A percentile compares a stretch with the other conserved stretches of the same genome.
Conservation (phyloP, 2,329 filamentous ascomycete species). For the Ploettnerulaceae sp. region DNA sequence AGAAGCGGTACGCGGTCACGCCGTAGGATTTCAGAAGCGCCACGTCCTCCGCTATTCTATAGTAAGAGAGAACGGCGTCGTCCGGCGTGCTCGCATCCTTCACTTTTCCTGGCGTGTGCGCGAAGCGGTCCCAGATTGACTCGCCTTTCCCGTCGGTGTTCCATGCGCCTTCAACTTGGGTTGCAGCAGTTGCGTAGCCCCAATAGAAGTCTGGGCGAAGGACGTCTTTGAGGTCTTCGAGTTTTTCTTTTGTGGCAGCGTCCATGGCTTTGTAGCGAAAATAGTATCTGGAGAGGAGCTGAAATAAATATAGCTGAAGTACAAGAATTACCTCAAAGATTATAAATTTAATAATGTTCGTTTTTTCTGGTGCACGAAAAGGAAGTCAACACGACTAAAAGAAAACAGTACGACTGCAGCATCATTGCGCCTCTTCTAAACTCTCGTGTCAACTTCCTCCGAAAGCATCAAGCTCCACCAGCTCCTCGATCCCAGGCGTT, state of each 20-base stretch:
- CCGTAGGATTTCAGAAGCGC: constrained; percentile 67
- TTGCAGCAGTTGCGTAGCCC: constrained; percentile 76
- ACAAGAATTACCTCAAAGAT: no score
- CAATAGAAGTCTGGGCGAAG: constrained; percentile 66
- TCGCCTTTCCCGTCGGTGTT: constrained; percentile 70
- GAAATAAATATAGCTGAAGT: no score
- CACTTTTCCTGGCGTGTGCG: constrained; percentile 72
- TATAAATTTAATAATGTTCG: no score
- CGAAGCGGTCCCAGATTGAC: constrained; percentile 85
- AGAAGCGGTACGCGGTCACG: constrained; percentile 74
- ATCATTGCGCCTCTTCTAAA: no score
- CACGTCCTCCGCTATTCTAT: constrained; percentile 70
- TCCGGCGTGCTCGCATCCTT: constrained; percentile 69
- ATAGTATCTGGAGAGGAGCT: no score
- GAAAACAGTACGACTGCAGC: no score
- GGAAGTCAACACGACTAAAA: no score
- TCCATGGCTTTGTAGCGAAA: constrained; percentile 10
- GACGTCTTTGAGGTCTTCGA: constrained; percentile 41
- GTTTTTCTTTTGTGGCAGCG: constrained; percentile 1
- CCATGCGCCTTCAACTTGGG: constrained; percentile 75
- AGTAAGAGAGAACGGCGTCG: constrained; percentile 79
- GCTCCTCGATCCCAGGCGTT: no score
- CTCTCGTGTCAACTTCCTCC: constrained; percentile 2
- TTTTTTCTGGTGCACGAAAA: no score
- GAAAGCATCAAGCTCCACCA: constrained; percentile 2